Conservation (phyloP, 148 eudicot species). For the Polygonum maritimum region DNA sequence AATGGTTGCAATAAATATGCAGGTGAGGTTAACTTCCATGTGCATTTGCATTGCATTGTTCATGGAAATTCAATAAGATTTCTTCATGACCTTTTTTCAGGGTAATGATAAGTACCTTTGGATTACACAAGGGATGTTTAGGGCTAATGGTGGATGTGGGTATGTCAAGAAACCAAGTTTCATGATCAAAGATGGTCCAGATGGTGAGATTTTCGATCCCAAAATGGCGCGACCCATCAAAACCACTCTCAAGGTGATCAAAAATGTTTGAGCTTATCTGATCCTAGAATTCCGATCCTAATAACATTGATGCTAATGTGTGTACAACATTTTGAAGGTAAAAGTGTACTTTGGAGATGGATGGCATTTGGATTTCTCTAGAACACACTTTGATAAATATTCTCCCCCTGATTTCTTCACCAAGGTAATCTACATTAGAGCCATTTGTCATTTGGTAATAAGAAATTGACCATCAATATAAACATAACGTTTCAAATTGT, state of each 20-base stretch:
- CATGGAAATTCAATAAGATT: not conserved
- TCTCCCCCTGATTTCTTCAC: conserved; percentile 72
- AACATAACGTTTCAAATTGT: not conserved
- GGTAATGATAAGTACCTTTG: conserved; percentile 51
- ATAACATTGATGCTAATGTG: not conserved
- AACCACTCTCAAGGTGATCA: conserved; percentile 43
- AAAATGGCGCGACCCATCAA: conserved; percentile 15
- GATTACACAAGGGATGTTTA: conserved; percentile 73
- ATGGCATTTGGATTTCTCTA: conserved; percentile 50
- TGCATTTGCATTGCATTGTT: not conserved
- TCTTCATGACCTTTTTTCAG: conserved; percentile 15
- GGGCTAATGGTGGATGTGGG: conserved; percentile 74
- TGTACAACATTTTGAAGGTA: conserved; percentile 28
- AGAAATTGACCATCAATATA: not conserved
- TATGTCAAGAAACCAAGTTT: conserved; percentile 60
- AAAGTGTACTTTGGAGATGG: conserved; percentile 61
- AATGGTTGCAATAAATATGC: conserved; percentile 78
- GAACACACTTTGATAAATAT: conserved; percentile 35
- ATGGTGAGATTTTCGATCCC: conserved; percentile 31
- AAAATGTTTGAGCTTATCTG: not conserved
- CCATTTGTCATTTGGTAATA: not conserved
- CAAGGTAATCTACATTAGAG: conserved; percentile 26
- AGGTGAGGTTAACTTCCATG: conserved; percentile 18
- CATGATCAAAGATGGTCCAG: conserved; percentile 23
- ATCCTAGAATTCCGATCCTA: not conserved